Evolutionary conservation across 2,329 filamentous ascomycete species (phyloP).

Genomic region (Ambrosiella xylebori): DNA sequence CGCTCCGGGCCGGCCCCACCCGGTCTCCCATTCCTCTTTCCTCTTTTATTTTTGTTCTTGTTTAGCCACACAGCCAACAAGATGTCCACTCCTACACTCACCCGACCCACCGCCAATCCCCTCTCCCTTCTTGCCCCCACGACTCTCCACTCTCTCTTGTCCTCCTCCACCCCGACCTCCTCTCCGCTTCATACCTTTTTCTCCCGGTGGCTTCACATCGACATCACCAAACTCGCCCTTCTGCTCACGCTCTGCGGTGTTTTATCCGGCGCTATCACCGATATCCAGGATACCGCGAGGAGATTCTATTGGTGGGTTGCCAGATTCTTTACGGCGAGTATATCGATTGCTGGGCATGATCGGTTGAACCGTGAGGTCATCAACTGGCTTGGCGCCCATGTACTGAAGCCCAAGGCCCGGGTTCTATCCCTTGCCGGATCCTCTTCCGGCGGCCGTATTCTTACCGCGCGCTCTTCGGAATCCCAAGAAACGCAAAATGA

Average conservation of each 20-base stretch:
- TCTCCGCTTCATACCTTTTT: conserved; percentile 17
- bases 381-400: conserved; percentile 23
- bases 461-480: conserved; percentile 20
- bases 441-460: conserved; percentile 15
- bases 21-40: no score
- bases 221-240: conserved; percentile 20
- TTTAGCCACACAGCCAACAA: neutral
- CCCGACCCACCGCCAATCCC: neutral
- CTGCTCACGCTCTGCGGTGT: conserved; percentile 21
- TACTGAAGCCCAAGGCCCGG: conserved; percentile 17
- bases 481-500: conserved; percentile 18
- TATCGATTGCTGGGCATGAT: conserved; percentile 22
- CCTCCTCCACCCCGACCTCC: conserved; percentile 8
- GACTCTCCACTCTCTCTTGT: conserved; percentile 5
- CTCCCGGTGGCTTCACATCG: conserved; percentile 20
- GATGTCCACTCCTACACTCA: neutral
- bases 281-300: conserved; percentile 17
- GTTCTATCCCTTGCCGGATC: neutral
- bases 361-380: conserved; percentile 23
- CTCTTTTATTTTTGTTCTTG: no score
- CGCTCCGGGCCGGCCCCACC: no score
- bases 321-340: conserved; percentile 22
- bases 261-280: conserved; percentile 18
- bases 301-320: conserved; percentile 23
- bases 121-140: neutral